Percentiles rank a stretch among this genome's conserved stretches.
phyloP scores from a whole-genome alignment of 169 alveolate genomes.

The Plasmodium berghei region DNA sequence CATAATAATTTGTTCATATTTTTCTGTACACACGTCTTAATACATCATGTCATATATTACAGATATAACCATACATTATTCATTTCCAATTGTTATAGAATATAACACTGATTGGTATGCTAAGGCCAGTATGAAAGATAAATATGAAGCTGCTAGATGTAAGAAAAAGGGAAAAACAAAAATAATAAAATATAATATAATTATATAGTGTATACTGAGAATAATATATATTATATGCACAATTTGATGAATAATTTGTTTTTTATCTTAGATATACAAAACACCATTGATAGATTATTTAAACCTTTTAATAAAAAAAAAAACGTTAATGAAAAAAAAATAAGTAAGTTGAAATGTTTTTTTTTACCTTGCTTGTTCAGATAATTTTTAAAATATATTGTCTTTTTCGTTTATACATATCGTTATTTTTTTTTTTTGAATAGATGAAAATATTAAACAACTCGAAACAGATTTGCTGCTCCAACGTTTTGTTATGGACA shows the following conservation, averaged over 20 bases:
- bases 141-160: slow-evolving; percentile 35
- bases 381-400: neutral
- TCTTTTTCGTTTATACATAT: neutral
- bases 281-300: neutral
- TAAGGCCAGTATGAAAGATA: slow-evolving; percentile 28
- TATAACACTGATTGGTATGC: slow-evolving; percentile 45
- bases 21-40: neutral
- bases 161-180: neutral
- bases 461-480: slow-evolving; percentile 45
- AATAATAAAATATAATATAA: neutral
- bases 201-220: neutral
- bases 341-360: neutral
- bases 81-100: neutral
- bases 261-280: neutral
- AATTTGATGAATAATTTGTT: neutral
- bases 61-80: neutral
- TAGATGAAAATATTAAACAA: slow-evolving; percentile 43
- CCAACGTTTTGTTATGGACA: slow-evolving; percentile 50
- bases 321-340: neutral
- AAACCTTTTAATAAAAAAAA: neutral
- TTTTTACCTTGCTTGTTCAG: neutral
- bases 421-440: neutral
- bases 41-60: neutral
- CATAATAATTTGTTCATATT: neutral
- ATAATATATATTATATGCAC: neutral